Base-by-base conservation (phyloP, 345 rosid genomes). In the Populus pruinosa region DNA sequence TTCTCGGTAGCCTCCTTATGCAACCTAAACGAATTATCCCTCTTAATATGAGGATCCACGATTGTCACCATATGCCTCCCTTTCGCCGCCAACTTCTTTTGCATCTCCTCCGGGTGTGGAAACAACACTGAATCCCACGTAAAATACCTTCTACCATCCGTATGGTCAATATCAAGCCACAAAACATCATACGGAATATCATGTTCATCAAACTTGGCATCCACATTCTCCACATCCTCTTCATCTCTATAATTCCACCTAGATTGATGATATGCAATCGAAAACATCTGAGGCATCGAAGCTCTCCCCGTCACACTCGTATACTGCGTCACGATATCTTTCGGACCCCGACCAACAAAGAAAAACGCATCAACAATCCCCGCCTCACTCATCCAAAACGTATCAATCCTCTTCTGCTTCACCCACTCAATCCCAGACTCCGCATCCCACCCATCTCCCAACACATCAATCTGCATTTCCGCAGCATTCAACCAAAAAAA, bases 181-280 rank as follows among this genome's bases (percentile, higher is more conserved):
- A 96, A 85, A 83, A 96, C 98, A 83, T 94, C 99, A 64, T 92
- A 96, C 64, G 99, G 97, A 80, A 96, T 94, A 78, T 96, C 97
- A 36, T 94, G 89, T 82, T 96, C 99, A 82, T 96, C 99, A 41
- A 96, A 96, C 79, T 92, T 92, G 2, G 93, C 82, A 83, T 96
- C 98, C 73, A 96, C 99, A 79, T 94, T 85, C 78, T 89, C 91
- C 71, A 96, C 99, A 88, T 96, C 99, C 87, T 96, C 98, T 82
- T 96, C 99, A 73, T 96, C 98, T 82, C 94, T 91, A 72, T 96
- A 96, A 80, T 96, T 96, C 99, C 99, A 96, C 86, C 99, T 90
- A 79, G 96, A 92, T 69, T 96, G 99, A 75, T 96, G 99, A 89
- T 96, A 96, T 16, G 91, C 98, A 11, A 87, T 91, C 27, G 99